Conservation (phyloP, 768 basidiomycete species). For the Cantharellus anzutake region DNA sequence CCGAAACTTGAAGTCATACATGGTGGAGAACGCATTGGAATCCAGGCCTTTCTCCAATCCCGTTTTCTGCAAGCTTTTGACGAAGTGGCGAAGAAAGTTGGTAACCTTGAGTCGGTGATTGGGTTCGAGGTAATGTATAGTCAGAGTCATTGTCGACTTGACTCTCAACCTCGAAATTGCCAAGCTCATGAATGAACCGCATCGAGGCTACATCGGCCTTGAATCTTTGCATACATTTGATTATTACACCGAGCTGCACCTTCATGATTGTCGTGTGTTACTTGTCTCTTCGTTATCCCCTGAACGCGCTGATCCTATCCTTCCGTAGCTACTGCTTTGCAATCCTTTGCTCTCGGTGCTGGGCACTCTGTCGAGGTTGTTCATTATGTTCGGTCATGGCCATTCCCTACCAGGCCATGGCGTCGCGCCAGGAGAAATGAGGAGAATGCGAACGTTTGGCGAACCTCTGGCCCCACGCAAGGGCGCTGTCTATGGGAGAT, state of each 20-base stretch:
- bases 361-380: conserved; percentile 69
- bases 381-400: conserved; percentile 71
- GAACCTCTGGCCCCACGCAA: conserved; percentile 46
- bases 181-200: conserved; percentile 88
- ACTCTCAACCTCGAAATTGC: background rate
- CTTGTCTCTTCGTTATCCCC: background rate
- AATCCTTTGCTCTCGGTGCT: conserved; percentile 84
- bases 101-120: conserved; percentile 56
- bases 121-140: conserved; percentile 60
- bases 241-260: conserved; percentile 88
- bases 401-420: conserved; percentile 59
- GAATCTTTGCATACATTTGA: conserved; percentile 70
- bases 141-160: background rate
- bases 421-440: conserved; percentile 41
- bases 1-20: conserved; percentile 30
- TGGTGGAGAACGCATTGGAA: conserved; percentile 28
- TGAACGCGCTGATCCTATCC: background rate
- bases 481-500: conserved; percentile 72
- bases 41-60: conserved; percentile 71
- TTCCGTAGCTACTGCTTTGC: conserved; percentile 49
- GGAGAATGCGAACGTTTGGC: conserved; percentile 38
- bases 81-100: conserved; percentile 42
- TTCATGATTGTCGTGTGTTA: conserved; percentile 42
- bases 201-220: conserved; percentile 77
- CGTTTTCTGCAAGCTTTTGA: conserved; percentile 66